phyloP scores from a whole-genome alignment of 495 filamentous ascomycete genomes.

The Penicillium canariense region DNA sequence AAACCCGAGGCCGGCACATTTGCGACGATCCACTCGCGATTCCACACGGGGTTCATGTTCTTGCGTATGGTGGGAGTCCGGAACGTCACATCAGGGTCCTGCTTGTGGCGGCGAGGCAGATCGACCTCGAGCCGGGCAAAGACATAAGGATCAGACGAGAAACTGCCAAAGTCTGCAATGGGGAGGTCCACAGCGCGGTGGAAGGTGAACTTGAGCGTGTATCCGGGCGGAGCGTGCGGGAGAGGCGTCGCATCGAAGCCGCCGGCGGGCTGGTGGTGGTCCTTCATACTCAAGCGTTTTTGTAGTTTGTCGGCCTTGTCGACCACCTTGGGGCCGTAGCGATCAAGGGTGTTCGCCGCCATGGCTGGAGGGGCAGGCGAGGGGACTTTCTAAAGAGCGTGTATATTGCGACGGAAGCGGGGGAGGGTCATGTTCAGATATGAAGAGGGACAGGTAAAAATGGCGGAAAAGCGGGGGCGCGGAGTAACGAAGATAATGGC shows the following conservation, averaged over 20 bases:
- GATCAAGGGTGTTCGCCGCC: conserved; percentile 31
- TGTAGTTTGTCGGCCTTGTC: conserved; percentile 59
- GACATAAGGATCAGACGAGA: conserved; percentile 84
- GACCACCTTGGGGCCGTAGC: conserved; percentile 49
- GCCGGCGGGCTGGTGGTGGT: conserved; percentile 56
- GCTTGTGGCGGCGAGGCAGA: conserved; percentile 71
- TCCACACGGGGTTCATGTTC: conserved; percentile 73
- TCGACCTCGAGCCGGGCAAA: conserved; percentile 61
- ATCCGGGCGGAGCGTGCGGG: conserved; percentile 68
- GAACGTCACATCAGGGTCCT: conserved; percentile 68
- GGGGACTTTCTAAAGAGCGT: background rate
- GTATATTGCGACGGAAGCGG: background rate
- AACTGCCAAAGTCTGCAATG: conserved; percentile 69
- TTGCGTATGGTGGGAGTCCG: conserved; percentile 73
- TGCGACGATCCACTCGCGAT: conserved; percentile 81
- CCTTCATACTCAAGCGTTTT: conserved; percentile 40
- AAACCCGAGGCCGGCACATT: conserved; percentile 80
- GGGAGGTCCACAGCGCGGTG: conserved; percentile 78
- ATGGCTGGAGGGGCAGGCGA: conserved; percentile 11
- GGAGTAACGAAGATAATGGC: too few species aligned
- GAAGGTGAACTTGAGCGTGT: conserved; percentile 82
- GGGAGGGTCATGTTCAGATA: background rate
- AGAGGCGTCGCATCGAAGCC: conserved; percentile 79
- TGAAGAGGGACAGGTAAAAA: too few species aligned
- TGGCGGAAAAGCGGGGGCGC: too few species aligned